Evolutionary conservation across 2,329 filamentous ascomycete genomes (phyloP).

Genomic region (Myriosclerotinia duriaeana): DNA sequence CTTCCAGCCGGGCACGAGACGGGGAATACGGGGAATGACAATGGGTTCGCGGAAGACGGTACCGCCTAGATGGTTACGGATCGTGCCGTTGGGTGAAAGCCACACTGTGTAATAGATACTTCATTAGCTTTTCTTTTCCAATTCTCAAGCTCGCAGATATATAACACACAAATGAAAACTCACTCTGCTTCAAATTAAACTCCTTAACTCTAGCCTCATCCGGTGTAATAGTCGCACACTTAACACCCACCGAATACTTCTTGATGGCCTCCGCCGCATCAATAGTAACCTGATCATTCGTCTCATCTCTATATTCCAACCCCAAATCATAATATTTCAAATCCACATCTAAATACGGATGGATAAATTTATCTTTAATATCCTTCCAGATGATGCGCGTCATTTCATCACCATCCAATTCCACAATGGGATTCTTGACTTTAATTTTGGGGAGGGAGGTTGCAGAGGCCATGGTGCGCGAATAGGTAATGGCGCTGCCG

Average conservation of each 20-base stretch:
- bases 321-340: conserved; percentile 98
- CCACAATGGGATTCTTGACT: conserved; percentile 98
- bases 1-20: conserved; percentile 95
- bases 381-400: conserved; percentile 98
- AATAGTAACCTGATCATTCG: conserved; percentile 91
- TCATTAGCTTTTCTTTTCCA: conserved; percentile 25
- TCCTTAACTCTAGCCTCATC: conserved; percentile 96
- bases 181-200: conserved; percentile 98
- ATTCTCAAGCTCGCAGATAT: background rate
- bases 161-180: conserved; percentile 39
- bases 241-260: conserved; percentile 98
- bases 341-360: conserved; percentile 93
- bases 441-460: conserved; percentile 77
- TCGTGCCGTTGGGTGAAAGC: conserved; percentile 94
- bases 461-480: conserved; percentile 55
- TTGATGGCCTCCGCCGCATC: conserved; percentile 97
- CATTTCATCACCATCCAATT: conserved; percentile 95
- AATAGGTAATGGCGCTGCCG: conserved; percentile 38
- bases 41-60: conserved; percentile 99
- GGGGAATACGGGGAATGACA: conserved; percentile 88
- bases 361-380: conserved; percentile 99
- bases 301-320: conserved; percentile 91
- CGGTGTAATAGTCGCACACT: conserved; percentile 98
- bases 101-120: conserved; percentile 64
- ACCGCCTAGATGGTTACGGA: conserved; percentile 74